Conservation (phyloP, 495 filamentous ascomycete species). For the Penicillium egyptiacum region DNA sequence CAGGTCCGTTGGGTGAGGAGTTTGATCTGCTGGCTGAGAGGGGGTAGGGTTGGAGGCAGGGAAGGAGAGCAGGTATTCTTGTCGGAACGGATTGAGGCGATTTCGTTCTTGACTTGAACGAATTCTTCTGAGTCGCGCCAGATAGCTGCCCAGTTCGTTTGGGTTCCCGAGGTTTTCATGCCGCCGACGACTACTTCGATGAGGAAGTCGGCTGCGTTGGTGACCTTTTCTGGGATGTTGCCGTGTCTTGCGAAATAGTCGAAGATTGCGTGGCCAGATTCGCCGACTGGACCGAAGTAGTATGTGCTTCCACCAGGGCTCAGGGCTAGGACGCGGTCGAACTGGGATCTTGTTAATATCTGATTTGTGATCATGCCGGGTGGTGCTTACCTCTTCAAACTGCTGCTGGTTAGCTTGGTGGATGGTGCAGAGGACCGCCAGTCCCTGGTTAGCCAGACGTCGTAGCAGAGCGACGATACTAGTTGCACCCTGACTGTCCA, state of each 20-base stretch:
- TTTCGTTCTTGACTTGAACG: conserved; percentile 61
- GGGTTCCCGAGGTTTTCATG: conserved; percentile 60
- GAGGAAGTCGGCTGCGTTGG: conserved; percentile 84
- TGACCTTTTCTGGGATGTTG: conserved; percentile 37
- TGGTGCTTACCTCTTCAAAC: conserved; percentile 62
- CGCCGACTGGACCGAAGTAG: conserved; percentile 69
- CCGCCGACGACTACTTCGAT: conserved; percentile 85
- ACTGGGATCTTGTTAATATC: conserved; percentile 50
- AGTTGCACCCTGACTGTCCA: conserved; percentile 75
- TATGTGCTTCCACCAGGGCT: conserved; percentile 63
- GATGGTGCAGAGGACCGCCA: conserved; percentile 67
- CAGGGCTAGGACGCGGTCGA: conserved; percentile 67
- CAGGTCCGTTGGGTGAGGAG: conserved; percentile 63
- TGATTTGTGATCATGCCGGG: conserved; percentile 59
- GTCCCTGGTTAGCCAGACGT: conserved; percentile 64
- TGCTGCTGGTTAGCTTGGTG: conserved; percentile 74
- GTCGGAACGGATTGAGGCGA: conserved; percentile 56
- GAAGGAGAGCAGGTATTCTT: conserved; percentile 40
- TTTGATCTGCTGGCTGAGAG: conserved; percentile 64
- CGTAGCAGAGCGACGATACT: conserved; percentile 69
- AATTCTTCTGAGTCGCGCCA: conserved; percentile 75
- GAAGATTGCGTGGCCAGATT: conserved; percentile 47
- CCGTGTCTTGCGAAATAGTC: conserved; percentile 55
- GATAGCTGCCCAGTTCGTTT: conserved; percentile 72
- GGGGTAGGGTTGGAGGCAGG: conserved; percentile 62